Conservation (phyloP, 2,329 filamentous ascomycete species). For the Blastomyces gilchristii region DNA sequence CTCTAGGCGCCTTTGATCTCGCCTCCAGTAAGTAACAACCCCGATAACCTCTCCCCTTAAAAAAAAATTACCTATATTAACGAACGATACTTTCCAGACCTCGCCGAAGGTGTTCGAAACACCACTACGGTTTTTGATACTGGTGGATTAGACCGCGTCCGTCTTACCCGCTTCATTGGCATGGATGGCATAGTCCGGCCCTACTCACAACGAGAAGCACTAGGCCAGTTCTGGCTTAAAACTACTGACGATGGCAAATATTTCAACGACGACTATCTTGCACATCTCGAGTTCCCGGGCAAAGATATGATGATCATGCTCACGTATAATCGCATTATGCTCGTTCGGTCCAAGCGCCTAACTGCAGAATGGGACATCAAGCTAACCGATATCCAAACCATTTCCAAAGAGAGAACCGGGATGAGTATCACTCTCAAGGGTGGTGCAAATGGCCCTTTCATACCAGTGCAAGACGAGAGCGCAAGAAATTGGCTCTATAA, state of each 20-base stretch:
- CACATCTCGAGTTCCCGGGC: slow-evolving; percentile 80
- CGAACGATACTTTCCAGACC: slow-evolving; percentile 38
- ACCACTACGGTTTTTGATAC: slow-evolving; percentile 97
- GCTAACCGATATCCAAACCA: slow-evolving; percentile 91
- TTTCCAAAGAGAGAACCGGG: slow-evolving; percentile 90
- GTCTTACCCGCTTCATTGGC: slow-evolving; percentile 85
- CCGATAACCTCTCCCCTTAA: background rate
- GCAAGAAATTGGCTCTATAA: slow-evolving; percentile 56
- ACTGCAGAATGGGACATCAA: slow-evolving; percentile 93
- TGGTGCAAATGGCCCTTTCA: slow-evolving; percentile 85
- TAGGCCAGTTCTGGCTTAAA: slow-evolving; percentile 98
- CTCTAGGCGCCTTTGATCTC: slow-evolving; percentile 91
- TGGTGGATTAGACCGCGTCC: slow-evolving; percentile 84
- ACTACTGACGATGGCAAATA: slow-evolving; percentile 95
- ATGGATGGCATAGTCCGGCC: slow-evolving; percentile 88
- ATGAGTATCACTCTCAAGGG: slow-evolving; percentile 81
- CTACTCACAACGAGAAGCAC: slow-evolving; percentile 86
- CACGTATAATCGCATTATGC: slow-evolving; percentile 76
- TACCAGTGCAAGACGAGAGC: slow-evolving; percentile 85
- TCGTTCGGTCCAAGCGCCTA: slow-evolving; percentile 76
- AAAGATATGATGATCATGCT: slow-evolving; percentile 87
- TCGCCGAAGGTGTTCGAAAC: slow-evolving; percentile 95
- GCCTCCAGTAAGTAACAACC: slow-evolving; percentile 55
- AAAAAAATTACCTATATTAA: slow-evolving; percentile 12
- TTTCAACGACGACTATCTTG: slow-evolving; percentile 96